These are phyloP conservation scores for Ceratocystis variospora DNA, from an alignment of 2,329 filamentous ascomycete genomes.

Conservation along the genomic window DNA sequence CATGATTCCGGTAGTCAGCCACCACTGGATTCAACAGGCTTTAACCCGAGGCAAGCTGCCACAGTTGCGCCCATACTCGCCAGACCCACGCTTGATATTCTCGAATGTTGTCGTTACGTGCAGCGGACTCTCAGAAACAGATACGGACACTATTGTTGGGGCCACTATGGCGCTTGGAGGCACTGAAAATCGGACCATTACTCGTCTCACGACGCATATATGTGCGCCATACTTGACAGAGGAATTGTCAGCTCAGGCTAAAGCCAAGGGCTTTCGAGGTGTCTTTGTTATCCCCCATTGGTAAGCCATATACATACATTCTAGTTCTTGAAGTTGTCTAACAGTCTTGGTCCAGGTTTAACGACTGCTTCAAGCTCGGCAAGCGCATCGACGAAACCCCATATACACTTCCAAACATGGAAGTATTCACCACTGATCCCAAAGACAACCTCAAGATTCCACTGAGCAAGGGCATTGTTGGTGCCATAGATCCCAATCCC, in stretches of 20 bases:
- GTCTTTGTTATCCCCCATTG: slow-evolving; percentile 90
- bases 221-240: slow-evolving; percentile 68
- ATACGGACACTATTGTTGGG: slow-evolving; percentile 84
- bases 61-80: slow-evolving; percentile 72
- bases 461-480: slow-evolving; percentile 47
- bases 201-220: slow-evolving; percentile 70
- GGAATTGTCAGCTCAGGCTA: slow-evolving; percentile 51
- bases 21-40: slow-evolving; percentile 64
- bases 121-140: slow-evolving; percentile 68
- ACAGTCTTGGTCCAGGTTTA: slow-evolving; percentile 50
- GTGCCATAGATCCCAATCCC: slow-evolving; percentile 44
- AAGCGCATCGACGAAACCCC: slow-evolving; percentile 80
- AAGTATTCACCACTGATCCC: slow-evolving; percentile 52
- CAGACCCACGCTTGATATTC: slow-evolving; percentile 83
- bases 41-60: slow-evolving; percentile 55
- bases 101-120: slow-evolving; percentile 71
- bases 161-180: slow-evolving; percentile 84
- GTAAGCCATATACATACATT: slow-evolving; percentile 33
- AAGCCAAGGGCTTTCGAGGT: slow-evolving; percentile 51
- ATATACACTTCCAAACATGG: slow-evolving; percentile 73
- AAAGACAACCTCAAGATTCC: slow-evolving; percentile 44
- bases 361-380: slow-evolving; percentile 87
- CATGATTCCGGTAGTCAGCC: slow-evolving; percentile 73
- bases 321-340: background rate
- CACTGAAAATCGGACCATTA: slow-evolving; percentile 57